Percentiles rank a stretch among this genome's conserved stretches.
Evolutionary conservation across 2,329 filamentous ascomycete genomes (phyloP).

Genomic region (Fusarium guadeloupense): DNA sequence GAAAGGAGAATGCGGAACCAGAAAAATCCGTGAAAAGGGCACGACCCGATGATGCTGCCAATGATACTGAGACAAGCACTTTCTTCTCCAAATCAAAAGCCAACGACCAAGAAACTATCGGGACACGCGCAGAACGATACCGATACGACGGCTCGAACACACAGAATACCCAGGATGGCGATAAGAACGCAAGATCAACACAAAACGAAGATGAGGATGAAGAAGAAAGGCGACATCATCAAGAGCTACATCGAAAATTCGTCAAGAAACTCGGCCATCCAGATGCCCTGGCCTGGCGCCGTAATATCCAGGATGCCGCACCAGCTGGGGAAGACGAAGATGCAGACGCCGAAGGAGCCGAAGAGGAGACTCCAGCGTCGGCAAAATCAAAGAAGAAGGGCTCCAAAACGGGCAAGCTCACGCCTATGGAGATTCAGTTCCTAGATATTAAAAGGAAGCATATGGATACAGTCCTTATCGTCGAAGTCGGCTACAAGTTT

Average conservation of each 20-base stretch:
- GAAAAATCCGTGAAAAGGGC: conserved; percentile 56
- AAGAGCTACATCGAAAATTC: conserved; percentile 82
- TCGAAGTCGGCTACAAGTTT: conserved; percentile 98
- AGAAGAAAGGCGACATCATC: conserved; percentile 65
- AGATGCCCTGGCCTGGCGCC: conserved; percentile 77
- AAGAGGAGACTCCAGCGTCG: conserved; percentile 55
- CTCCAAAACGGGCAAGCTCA: conserved; percentile 79
- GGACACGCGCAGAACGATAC: conserved; percentile 61
- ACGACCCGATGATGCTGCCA: conserved; percentile 53
- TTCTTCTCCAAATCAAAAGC: conserved; percentile 44
- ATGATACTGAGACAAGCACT: conserved; percentile 47
- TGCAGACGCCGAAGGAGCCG: conserved; percentile 65
- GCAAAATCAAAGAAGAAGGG: conserved; percentile 72
- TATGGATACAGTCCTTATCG: conserved; percentile 86
- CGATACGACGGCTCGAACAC: conserved; percentile 58
- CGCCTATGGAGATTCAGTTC: conserved; percentile 92
- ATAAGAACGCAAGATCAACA: conserved; percentile 39
- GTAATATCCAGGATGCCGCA: conserved; percentile 65
- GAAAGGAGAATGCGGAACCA: conserved; percentile 54
- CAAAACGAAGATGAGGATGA: conserved; percentile 60
- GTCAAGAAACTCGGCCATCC: conserved; percentile 89
- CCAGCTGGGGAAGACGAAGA: conserved; percentile 66
- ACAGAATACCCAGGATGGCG: conserved; percentile 39
- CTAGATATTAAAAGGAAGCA: conserved; percentile 93
- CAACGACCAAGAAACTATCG: conserved; percentile 31